A percentile compares a stretch with the other conserved stretches of the same genome.
These are phyloP conservation scores for Gymnopus androsaceus DNA, from an alignment of 1,284 basidiomycete genomes.

Conservation along the genomic window DNA sequence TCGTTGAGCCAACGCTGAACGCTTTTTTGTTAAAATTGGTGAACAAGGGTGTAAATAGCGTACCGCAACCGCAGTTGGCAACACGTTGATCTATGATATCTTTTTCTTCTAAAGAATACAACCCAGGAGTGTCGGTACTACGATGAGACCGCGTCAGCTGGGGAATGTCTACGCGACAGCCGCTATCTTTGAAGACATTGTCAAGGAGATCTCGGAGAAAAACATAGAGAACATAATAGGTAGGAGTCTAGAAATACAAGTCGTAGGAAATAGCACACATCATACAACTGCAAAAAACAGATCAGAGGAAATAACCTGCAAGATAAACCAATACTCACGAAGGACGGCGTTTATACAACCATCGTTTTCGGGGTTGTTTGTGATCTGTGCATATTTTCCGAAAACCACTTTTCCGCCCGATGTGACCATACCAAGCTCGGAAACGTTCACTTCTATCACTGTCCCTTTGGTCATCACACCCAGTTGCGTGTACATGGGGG, in stretches of 20 bases:
- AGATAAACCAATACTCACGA: conserved; percentile 48
- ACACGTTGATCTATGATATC: no score
- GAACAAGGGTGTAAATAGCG: no score
- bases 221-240: background rate
- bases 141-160: no score
- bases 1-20: no score
- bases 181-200: no score
- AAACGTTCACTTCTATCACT: conserved; percentile 97
- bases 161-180: no score
- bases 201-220: no score
- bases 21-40: no score
- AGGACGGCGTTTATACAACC: conserved; percentile 96
- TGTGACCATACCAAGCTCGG: conserved; percentile 97
- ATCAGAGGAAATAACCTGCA: background rate
- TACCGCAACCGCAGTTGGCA: no score
- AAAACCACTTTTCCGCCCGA: conserved; percentile 94
- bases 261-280: background rate
- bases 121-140: no score
- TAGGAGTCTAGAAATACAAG: background rate
- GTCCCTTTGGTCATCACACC: conserved; percentile 99
- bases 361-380: conserved; percentile 95
- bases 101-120: no score
- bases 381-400: conserved; percentile 95
- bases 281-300: background rate
- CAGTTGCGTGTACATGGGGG: conserved; percentile 93